Base-by-base conservation (phyloP, 2,329 filamentous ascomycete genomes). In the Cladosporium sp. region DNA sequence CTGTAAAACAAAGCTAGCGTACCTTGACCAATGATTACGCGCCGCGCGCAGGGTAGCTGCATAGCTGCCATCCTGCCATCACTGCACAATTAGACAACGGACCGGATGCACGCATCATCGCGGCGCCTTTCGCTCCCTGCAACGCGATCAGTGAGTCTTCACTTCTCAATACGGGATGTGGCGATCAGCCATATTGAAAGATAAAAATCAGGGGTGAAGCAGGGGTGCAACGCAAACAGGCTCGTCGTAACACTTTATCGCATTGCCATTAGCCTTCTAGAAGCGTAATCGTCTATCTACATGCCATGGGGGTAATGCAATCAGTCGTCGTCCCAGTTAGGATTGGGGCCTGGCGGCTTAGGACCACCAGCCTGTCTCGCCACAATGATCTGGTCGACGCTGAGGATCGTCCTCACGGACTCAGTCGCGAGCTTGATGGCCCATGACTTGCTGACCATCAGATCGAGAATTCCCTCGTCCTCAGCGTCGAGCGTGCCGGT, bases 311-410 rank as follows among this genome's bases (percentile, higher is more conserved):
- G 19, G 22, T 20, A 14, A 37, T 50, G 47, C 37, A 58, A 58
- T 60, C 52, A 56, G 43, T 88, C 86, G 69, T 88, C 84, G 73
- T 88, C 86, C 86, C 86, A 87, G 71, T 85, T 85, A 47, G 92
- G 88, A 78, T 97, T 97, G 66, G 92, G 94, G 49, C 89, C 92
- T 30, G 94, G 94, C 59, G 93, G 93, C 83, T 99, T 99, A 20
- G 95, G 94, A 38, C 94, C 94, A 72, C 94, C 94, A 50, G 95
- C 94, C 79, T 97, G 94, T 78, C 93, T 87, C 63, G 95, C 92
- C 59, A 99, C 94, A 73, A 99, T 99, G 72, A 99, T 99, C 79
- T 99, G 95, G 76, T 99, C 94, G 39, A 99, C 94, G 50, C 92
- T 96, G 64, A 99, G 80, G 30, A 99, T 89, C 50, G 94, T 99